phyloP scores from a whole-genome alignment of 2,329 filamentous ascomycete species.

The Sporothrix curviconia region DNA sequence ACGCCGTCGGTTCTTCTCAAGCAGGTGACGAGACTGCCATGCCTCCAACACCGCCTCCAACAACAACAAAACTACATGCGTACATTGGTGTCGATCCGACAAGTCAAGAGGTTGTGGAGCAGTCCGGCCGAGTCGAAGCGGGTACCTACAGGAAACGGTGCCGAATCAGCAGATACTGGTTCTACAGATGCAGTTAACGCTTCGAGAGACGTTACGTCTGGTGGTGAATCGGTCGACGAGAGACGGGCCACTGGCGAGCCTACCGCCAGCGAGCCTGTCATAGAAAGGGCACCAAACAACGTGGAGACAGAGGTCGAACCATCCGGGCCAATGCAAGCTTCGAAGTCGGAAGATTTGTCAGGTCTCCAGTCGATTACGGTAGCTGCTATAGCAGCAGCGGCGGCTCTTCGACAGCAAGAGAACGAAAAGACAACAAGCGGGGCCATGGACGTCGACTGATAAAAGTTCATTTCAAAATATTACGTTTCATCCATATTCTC shows the following conservation, averaged over 20 bases:
- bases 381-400: conserved; percentile 7
- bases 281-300: no score
- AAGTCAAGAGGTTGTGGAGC: no score
- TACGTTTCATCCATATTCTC: not conserved
- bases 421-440: not conserved
- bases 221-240: no score
- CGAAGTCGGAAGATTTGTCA: not conserved
- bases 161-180: not conserved
- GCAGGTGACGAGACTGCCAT: not conserved
- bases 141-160: not conserved
- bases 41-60: not conserved
- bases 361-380: conserved; percentile 10
- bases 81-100: no score
- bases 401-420: not conserved
- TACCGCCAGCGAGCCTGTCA: no score
- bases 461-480: conserved; percentile 2
- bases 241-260: no score
- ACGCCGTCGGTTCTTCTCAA: not conserved
- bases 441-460: conserved; percentile 16
- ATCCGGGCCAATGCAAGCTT: not conserved
- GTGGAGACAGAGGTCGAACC: not conserved
- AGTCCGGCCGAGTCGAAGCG: no score
- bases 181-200: not conserved
- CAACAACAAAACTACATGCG: not conserved
- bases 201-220: not conserved